Percentiles rank a stretch among this genome's conserved stretches.
Evolutionary conservation across 1,139 yeast genomes (phyloP).

Genomic region (Debaryomyces sp.): DNA sequence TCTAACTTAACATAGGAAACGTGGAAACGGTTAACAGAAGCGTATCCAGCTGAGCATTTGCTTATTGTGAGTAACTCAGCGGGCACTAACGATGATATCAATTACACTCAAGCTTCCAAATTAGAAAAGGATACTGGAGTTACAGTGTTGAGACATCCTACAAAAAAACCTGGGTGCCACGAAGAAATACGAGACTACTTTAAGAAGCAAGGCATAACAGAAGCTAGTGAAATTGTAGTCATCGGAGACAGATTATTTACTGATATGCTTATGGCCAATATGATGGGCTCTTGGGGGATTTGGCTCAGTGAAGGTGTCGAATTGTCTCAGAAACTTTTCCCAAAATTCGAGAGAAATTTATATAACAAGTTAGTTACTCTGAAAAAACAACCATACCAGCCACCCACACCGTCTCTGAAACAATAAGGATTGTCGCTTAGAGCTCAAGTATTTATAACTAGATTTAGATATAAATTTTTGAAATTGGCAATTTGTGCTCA

Average conservation of each 20-base stretch:
- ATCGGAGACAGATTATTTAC: constrained; percentile 92
- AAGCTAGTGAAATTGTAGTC: constrained; percentile 72
- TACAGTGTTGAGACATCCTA: constrained; percentile 72
- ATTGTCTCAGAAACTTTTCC: constrained; percentile 51
- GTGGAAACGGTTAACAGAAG: constrained; percentile 57
- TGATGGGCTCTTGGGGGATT: constrained; percentile 85
- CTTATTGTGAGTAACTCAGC: constrained; percentile 92
- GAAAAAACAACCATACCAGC: constrained; percentile 24
- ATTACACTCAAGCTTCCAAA: constrained; percentile 60
- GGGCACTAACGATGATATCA: constrained; percentile 78
- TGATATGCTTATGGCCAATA: constrained; percentile 90
- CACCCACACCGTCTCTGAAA: constrained; percentile 20
- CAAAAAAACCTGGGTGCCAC: constrained; percentile 90
- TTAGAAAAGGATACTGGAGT: constrained; percentile 75
- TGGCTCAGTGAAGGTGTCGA: constrained; percentile 85
- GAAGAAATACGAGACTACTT: constrained; percentile 69
- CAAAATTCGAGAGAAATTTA: constrained; percentile 53
- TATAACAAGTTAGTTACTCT: constrained; percentile 32
- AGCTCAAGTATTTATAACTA: no score
- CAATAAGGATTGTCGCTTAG: neutral
- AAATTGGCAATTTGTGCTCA: constrained; percentile 1
- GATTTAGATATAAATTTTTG: neutral
- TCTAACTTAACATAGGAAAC: constrained; percentile 29
- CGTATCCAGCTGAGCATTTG: constrained; percentile 67
- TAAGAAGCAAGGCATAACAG: constrained; percentile 41